These are phyloP conservation scores for Wickerhamiella azyma DNA, from an alignment of 805 yeast genomes.

Conservation along the genomic window DNA sequence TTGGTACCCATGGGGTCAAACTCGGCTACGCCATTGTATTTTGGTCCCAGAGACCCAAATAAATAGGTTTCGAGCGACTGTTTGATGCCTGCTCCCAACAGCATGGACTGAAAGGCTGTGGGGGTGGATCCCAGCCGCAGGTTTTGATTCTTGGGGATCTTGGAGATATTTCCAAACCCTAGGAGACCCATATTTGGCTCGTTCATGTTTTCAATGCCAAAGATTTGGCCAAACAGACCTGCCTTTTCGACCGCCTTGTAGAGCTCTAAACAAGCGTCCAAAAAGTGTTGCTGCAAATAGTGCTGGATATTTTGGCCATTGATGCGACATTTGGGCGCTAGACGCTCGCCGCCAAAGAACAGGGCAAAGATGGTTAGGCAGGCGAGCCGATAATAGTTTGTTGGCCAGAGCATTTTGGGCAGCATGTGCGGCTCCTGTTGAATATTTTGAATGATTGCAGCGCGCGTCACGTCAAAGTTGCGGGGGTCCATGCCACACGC, in stretches of 20 bases:
- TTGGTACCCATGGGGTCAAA: slow-evolving; percentile 52
- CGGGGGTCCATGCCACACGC: slow-evolving; percentile 78
- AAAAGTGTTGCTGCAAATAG: slow-evolving; percentile 52
- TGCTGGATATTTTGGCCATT: slow-evolving; percentile 67
- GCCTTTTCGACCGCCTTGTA: slow-evolving; percentile 34
- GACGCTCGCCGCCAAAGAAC: slow-evolving; percentile 64
- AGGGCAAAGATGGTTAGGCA: slow-evolving; percentile 71
- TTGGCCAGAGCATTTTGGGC: slow-evolving; percentile 87
- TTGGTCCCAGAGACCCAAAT: slow-evolving; percentile 63
- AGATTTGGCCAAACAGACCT: slow-evolving; percentile 35
- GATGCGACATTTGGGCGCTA: slow-evolving; percentile 62
- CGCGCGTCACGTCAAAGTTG: slow-evolving; percentile 52
- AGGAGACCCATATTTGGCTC: slow-evolving; percentile 73
- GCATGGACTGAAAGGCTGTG: slow-evolving; percentile 54
- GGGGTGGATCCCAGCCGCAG: slow-evolving; percentile 70
- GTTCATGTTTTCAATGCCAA: slow-evolving; percentile 77
- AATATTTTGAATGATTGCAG: slow-evolving; percentile 58
- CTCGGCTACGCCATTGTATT: slow-evolving; percentile 37
- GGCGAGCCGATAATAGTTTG: slow-evolving; percentile 69
- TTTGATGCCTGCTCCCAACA: slow-evolving; percentile 62
- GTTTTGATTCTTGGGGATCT: slow-evolving; percentile 41
- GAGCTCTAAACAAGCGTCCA: slow-evolving; percentile 38
- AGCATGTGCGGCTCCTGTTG: slow-evolving; percentile 33
- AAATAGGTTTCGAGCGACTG: slow-evolving; percentile 54
- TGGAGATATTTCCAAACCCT: slow-evolving; percentile 43